These are phyloP conservation scores for Saprolegnia parasitica DNA, from an alignment of 352 stramenopile species.

Conservation along the genomic window DNA sequence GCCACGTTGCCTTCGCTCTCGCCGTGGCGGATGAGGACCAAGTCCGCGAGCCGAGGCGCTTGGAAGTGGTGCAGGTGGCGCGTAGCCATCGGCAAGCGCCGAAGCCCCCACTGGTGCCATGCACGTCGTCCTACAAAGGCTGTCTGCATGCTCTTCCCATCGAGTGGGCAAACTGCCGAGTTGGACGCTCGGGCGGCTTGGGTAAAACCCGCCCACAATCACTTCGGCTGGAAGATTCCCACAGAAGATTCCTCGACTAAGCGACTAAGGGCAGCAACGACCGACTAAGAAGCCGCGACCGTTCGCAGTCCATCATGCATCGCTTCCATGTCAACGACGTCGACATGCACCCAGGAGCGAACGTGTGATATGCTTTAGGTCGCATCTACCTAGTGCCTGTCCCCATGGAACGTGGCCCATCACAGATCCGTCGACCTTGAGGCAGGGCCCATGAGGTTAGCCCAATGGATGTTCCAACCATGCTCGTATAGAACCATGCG, in stretches of 20 bases:
- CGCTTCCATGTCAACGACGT: too few species aligned
- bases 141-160: background rate
- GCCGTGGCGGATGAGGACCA: conserved; percentile 85
- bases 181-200: background rate
- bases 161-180: conserved; percentile 9
- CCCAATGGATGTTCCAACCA: too few species aligned
- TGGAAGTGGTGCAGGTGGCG: conserved; percentile 31
- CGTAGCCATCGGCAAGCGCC: background rate
- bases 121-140: background rate
- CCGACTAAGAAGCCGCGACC: too few species aligned
- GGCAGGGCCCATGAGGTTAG: too few species aligned
- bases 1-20: conserved; percentile 87
- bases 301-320: too few species aligned
- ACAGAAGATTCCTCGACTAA: conserved; percentile 1
- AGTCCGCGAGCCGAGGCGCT: conserved; percentile 59
- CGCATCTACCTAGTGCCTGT: too few species aligned
- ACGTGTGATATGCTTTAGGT: too few species aligned
- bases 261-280: background rate
- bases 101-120: background rate
- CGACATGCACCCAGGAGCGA: too few species aligned
- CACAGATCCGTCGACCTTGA: too few species aligned
- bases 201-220: conserved; percentile 1
- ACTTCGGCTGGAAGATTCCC: conserved; percentile 12
- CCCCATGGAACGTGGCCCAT: too few species aligned
- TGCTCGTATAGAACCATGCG: too few species aligned